These are phyloP conservation scores for Kluyveromyces aestuarii DNA, from an alignment of 805 yeast species.

Conservation along the genomic window DNA sequence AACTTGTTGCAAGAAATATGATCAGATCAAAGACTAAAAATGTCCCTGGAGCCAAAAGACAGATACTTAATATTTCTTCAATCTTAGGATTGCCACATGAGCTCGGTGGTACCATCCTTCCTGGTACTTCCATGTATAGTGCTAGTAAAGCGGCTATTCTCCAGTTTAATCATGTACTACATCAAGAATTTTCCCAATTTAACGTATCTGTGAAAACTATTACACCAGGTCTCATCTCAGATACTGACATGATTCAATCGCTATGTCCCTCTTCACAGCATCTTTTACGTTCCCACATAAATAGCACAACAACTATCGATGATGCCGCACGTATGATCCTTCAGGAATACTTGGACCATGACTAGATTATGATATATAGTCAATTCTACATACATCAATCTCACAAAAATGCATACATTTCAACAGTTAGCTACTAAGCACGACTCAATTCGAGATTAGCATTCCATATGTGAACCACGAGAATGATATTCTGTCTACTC, in stretches of 20 bases:
- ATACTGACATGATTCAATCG: conserved; percentile 21
- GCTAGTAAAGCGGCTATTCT: conserved; percentile 26
- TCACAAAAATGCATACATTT: no score
- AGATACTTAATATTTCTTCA: conserved; percentile 24
- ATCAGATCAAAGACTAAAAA: conserved; percentile 9
- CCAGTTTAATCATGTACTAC: conserved; percentile 17
- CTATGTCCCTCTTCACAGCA: conserved; percentile 3
- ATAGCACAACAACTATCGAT: not conserved
- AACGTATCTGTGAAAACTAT: conserved; percentile 12
- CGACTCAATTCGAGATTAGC: no score
- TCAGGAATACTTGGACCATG: not conserved
- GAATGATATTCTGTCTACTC: no score
- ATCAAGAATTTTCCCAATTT: conserved; percentile 14
- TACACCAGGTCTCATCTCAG: conserved; percentile 18
- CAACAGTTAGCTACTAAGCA: no score
- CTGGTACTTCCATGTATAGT: conserved; percentile 25
- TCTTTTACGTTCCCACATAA: not conserved
- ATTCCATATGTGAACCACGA: no score
- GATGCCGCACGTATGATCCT: not conserved
- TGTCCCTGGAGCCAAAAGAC: conserved; percentile 6
- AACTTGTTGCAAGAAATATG: conserved; percentile 16
- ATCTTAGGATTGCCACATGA: conserved; percentile 12
- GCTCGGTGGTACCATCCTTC: conserved; percentile 7
- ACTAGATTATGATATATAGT: no score
- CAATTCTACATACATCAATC: no score